Conservation (phyloP, 495 filamentous ascomycete genomes). For the Penicillium nucicola region DNA sequence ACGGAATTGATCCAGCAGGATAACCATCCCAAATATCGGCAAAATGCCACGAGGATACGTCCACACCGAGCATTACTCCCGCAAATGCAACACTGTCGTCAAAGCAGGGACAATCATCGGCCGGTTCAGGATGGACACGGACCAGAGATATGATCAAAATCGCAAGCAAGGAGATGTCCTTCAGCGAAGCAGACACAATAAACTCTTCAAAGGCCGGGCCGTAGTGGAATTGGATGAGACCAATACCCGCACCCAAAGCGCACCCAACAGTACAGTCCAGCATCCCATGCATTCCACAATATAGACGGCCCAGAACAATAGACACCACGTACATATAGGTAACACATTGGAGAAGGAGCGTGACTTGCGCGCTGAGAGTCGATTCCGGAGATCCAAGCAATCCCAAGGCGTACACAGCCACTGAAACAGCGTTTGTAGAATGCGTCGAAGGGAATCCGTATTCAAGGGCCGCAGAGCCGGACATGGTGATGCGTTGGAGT, state of each 20-base stretch:
- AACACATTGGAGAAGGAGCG: constrained; percentile 57
- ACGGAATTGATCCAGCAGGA: constrained; percentile 61
- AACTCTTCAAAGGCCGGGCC: constrained; percentile 65
- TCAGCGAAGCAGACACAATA: constrained; percentile 47
- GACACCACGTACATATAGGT: constrained; percentile 85
- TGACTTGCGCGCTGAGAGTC: constrained; percentile 47
- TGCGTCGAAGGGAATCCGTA: constrained; percentile 98
- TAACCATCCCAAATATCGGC: constrained; percentile 55
- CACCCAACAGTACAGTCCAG: constrained; percentile 82
- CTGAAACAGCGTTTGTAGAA: constrained; percentile 94
- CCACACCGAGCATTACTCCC: constrained; percentile 78
- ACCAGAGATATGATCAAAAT: constrained; percentile 70
- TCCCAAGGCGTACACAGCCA: constrained; percentile 78
- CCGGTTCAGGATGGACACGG: constrained; percentile 90
- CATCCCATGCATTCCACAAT: constrained; percentile 99
- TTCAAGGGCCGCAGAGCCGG: constrained; percentile 87
- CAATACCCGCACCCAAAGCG: constrained; percentile 64
- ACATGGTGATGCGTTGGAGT: constrained; percentile 93
- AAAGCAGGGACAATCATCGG: constrained; percentile 95
- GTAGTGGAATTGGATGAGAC: constrained; percentile 68
- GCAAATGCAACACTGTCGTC: constrained; percentile 95
- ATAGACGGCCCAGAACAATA: constrained; percentile 84
- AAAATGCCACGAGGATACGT: constrained; percentile 79
- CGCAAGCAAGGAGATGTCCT: constrained; percentile 56
- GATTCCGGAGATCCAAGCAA: constrained; percentile 56